Evolutionary conservation across 306 rosid species (phyloP).

Genomic region (Ochetophila trinervis): DNA sequence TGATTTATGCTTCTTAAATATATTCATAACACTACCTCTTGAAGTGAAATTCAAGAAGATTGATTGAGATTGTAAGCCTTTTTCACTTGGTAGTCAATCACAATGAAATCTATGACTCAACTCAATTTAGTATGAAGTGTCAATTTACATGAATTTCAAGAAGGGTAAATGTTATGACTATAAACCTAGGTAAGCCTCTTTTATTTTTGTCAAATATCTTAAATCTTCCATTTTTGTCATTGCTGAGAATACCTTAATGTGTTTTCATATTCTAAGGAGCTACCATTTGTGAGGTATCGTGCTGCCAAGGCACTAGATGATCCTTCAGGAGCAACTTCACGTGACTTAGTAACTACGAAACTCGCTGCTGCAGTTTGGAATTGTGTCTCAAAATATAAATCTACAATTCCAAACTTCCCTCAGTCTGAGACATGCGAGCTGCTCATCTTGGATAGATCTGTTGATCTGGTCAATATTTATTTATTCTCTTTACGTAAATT

Average conservation of each 20-base stretch:
- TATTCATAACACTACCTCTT: not conserved
- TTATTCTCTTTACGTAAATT: slow-evolving; percentile 15
- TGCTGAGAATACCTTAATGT: not conserved
- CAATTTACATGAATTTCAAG: no score
- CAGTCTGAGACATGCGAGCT: slow-evolving; percentile 84
- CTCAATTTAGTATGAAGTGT: no score
- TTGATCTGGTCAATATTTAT: slow-evolving; percentile 72
- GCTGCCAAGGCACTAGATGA: slow-evolving; percentile 53
- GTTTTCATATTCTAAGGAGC: slow-evolving; percentile 52
- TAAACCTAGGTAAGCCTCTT: no score
- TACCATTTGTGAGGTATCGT: slow-evolving; percentile 66
- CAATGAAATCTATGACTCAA: no score
- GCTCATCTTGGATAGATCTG: slow-evolving; percentile 83
- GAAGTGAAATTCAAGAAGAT: no score
- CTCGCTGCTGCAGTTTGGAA: slow-evolving; percentile 79
- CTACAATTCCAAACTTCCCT: slow-evolving; percentile 76
- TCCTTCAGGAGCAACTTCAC: slow-evolving; percentile 30
- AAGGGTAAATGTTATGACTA: no score
- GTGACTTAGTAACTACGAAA: slow-evolving; percentile 63
- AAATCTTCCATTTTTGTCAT: not conserved
- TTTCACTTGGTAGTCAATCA: no score
- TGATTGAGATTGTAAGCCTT: no score
- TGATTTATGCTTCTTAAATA: not conserved
- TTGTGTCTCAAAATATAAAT: slow-evolving; percentile 64
- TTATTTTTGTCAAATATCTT: no score